Conservation (phyloP, 768 basidiomycete genomes). For the Panus rudis region DNA sequence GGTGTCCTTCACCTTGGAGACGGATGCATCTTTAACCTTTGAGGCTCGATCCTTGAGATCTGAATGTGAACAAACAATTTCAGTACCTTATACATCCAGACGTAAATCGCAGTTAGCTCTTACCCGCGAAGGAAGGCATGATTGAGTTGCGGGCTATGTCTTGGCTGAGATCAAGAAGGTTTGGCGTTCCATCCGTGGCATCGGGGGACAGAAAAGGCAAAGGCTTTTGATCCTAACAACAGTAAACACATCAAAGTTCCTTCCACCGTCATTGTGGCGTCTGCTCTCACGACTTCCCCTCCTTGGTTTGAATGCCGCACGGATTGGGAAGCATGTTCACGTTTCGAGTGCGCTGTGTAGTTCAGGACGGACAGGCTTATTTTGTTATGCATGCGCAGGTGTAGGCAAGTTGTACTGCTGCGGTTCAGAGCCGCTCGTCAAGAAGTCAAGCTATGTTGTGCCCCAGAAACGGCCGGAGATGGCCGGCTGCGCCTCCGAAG, state of each 20-base stretch:
- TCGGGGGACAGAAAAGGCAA: conserved; percentile 2
- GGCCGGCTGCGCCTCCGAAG: too few species aligned
- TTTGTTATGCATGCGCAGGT: not conserved
- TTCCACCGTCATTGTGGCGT: not conserved
- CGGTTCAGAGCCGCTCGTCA: not conserved
- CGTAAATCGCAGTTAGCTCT: not conserved
- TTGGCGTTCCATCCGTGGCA: too few species aligned
- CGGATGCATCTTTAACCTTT: conserved; percentile 51
- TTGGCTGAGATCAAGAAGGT: too few species aligned
- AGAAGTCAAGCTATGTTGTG: not conserved
- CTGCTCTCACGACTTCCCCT: too few species aligned
- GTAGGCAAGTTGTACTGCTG: not conserved
- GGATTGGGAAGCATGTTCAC: too few species aligned
- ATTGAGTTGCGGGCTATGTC: not conserved
- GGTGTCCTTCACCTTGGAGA: conserved; percentile 45
- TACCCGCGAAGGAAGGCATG: not conserved
- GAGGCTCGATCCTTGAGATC: conserved; percentile 61
- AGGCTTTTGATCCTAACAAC: conserved; percentile 10
- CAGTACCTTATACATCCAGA: not conserved
- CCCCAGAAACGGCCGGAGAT: too few species aligned
- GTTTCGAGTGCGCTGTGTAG: not conserved
- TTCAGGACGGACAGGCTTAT: not conserved
- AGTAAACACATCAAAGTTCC: conserved; percentile 4
- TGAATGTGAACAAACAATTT: not conserved
- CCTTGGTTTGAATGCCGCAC: too few species aligned